Evolutionary conservation across 2,329 filamentous ascomycete genomes (phyloP), one percentile per base, ranked within the genome.

Genomic region (Meredithiella fracta): DNA sequence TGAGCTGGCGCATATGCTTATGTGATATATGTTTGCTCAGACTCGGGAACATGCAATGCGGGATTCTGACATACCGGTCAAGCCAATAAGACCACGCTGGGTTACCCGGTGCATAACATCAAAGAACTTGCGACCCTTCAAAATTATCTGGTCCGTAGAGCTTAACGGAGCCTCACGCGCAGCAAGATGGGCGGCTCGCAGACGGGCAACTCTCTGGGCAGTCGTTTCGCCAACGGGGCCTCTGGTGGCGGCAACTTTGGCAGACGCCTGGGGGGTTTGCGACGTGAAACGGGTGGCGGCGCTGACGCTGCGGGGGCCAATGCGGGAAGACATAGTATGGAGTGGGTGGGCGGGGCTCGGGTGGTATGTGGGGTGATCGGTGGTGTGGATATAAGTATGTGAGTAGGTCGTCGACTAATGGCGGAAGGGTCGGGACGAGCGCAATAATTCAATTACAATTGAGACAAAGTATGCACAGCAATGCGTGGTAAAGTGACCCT

Each of bases 261-360:
- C 79, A 61, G 76, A 76, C 63, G 84, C 85, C 69, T 88, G 85
- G 54, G 71, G 70, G 58, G 71, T 70, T 58, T 70, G 72, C 56
- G 70, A 72, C 37, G 70, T 73, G 66, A 73, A 92, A 65, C 85
- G 82, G 64, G 86, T 92, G 62, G 86, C 86, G 67, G 90, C 86
- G 63, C 79, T 79, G 66, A 85, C 82, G 70, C 80, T 86, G 66
- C 84, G 82, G 59, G 83, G 76, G 61, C 71, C 72, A 47, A 72
- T 68, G 62, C 67, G 67, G 34, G 68, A 68, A 57, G 68, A 67
- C 70, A 72, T 73, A 63, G 59, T 58, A 15, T 49, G 44, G 44
- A 49, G 44, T 8, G 23, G 22, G 22, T 1, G 23, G 37, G 3
- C 51, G 34, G 14, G 8, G 20, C 17, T 23, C 11, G 31, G 38